Evolutionary conservation across 1,284 basidiomycete genomes (phyloP).

Genomic region (Hypsizygus ulmarius): DNA sequence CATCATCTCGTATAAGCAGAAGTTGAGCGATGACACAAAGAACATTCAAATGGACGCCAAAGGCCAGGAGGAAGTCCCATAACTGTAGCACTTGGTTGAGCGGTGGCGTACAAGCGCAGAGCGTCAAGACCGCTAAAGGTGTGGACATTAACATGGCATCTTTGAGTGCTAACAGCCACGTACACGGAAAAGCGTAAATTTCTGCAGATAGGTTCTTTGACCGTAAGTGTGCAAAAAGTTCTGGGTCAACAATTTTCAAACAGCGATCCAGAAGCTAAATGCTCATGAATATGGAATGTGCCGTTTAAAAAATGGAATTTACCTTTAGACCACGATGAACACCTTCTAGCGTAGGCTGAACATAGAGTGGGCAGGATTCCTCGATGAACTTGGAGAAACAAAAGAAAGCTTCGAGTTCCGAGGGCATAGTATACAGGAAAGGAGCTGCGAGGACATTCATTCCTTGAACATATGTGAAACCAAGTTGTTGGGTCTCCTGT

Average conservation of each 20-base stretch:
- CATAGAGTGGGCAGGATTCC: constrained; percentile 89
- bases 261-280: constrained; percentile 86
- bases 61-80: constrained; percentile 97
- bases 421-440: constrained; percentile 94
- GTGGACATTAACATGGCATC: not conserved
- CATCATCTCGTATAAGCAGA: constrained; percentile 83
- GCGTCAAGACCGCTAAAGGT: constrained; percentile 78
- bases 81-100: constrained; percentile 90
- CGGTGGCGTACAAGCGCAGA: constrained; percentile 96
- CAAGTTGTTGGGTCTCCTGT: constrained; percentile 69
- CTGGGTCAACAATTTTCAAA: constrained; percentile 85
- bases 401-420: constrained; percentile 94
- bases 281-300: not conserved
- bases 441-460: constrained; percentile 99
- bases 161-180: constrained; percentile 28
- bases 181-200: constrained; percentile 96
- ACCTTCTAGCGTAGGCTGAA: constrained; percentile 92
- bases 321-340: constrained; percentile 94
- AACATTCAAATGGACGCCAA: constrained; percentile 94
- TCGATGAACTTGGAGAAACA: constrained; percentile 96
- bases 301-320: constrained; percentile 23
- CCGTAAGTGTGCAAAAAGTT: constrained; percentile 78
- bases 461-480: constrained; percentile 94
- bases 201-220: constrained; percentile 96
- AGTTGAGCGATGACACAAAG: constrained; percentile 96